These are phyloP conservation scores for Triticum urartu DNA, from an alignment of 176 grass and related monocot species.

Conservation along the genomic window DNA sequence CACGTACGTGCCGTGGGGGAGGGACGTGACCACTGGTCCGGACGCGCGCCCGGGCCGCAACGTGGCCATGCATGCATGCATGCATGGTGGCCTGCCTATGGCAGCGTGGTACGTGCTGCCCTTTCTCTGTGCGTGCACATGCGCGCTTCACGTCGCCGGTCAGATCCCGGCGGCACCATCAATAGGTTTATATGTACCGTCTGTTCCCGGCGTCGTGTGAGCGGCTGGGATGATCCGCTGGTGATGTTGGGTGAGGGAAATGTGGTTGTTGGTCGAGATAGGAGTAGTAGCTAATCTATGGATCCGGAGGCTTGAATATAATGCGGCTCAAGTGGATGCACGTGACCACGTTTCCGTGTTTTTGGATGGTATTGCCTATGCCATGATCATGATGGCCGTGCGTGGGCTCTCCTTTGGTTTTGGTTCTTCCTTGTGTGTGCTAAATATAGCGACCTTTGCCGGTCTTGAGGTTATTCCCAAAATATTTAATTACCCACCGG, in stretches of 20 bases:
- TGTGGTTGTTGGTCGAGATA: background rate
- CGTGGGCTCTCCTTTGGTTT: background rate
- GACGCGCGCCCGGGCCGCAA: slow-evolving; percentile 3
- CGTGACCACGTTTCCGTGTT: slow-evolving; percentile 24
- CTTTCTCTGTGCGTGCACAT: slow-evolving; percentile 14
- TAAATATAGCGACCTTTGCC: slow-evolving; percentile 9
- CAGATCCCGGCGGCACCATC: background rate
- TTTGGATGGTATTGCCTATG: background rate
- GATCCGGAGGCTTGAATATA: background rate
- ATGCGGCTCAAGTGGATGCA: background rate
- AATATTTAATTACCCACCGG: background rate
- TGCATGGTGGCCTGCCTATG: background rate
- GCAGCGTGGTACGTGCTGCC: background rate
- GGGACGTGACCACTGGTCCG: slow-evolving; percentile 18
- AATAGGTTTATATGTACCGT: background rate
- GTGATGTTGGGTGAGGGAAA: background rate
- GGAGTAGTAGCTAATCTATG: too few species aligned
- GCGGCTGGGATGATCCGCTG: background rate
- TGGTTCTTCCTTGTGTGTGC: background rate
- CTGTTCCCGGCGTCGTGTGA: background rate
- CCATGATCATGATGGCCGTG: too few species aligned
- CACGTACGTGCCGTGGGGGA: background rate
- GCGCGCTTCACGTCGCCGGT: slow-evolving; percentile 17
- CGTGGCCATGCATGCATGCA: background rate
- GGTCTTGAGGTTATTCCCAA: background rate